Evolutionary conservation across 2,329 filamentous ascomycete species (phyloP).

Genomic region (Dactylellina cionopaga): DNA sequence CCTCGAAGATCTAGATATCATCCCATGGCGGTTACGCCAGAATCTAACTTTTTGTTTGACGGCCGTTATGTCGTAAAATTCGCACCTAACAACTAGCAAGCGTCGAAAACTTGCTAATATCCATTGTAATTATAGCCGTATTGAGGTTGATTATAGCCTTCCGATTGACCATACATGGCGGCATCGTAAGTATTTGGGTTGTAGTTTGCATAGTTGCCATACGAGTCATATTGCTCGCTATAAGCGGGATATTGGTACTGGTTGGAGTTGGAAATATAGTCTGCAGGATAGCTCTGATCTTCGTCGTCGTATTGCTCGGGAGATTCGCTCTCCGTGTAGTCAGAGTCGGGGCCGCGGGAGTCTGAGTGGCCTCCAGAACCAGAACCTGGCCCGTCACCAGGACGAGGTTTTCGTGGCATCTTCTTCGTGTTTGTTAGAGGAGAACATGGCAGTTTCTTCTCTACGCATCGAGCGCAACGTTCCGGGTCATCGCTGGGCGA

Average conservation of each 20-base stretch:
- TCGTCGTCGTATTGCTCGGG: constrained; percentile 32
- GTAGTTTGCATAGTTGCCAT: constrained; percentile 7
- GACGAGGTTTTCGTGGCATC: constrained; percentile 16
- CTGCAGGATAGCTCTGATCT: not conserved
- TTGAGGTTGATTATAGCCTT: constrained; percentile 14
- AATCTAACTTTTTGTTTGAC: constrained; percentile 26
- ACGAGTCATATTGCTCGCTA: constrained; percentile 8
- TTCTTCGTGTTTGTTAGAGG: constrained; percentile 26
- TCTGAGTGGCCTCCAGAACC: constrained; percentile 1
- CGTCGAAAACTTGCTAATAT: not conserved
- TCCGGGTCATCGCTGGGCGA: constrained; percentile 1
- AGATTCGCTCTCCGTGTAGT: constrained; percentile 10
- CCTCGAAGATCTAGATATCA: not conserved
- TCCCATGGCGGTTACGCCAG: constrained; percentile 3
- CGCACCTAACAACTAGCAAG: not conserved
- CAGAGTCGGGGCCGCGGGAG: not conserved
- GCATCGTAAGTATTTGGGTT: constrained; percentile 4
- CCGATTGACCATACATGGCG: not conserved
- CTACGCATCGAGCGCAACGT: constrained; percentile 29
- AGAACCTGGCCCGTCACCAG: not conserved
- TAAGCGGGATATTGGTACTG: not conserved
- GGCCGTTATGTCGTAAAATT: constrained; percentile 36
- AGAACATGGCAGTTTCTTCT: constrained; percentile 11
- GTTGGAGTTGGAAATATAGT: not conserved
- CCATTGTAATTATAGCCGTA: constrained; percentile 13